phyloP scores from a whole-genome alignment of 345 rosid genomes.

The Punica granatum region DNA sequence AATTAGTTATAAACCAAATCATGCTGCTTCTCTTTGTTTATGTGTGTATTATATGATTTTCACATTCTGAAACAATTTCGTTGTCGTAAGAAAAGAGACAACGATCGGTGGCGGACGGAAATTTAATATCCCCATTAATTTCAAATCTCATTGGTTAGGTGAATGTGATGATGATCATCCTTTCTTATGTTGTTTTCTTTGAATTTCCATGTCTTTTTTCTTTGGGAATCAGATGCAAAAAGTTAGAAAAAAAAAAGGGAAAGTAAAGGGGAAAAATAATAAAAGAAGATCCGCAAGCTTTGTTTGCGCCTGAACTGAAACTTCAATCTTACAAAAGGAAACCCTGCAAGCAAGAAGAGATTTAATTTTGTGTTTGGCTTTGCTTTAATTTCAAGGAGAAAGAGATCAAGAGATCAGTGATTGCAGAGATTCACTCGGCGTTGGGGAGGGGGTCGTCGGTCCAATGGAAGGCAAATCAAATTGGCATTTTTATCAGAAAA shows the following conservation, averaged over 20 bases:
- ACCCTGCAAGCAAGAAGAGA: background rate
- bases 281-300: background rate
- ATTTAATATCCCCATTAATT: background rate
- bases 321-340: background rate
- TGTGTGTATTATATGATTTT: background rate
- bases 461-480: conserved; percentile 4
- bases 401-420: background rate
- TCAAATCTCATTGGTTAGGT: too few relatives aligned
- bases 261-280: too few relatives aligned
- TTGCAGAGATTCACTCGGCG: background rate
- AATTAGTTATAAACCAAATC: background rate
- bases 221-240: background rate
- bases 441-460: background rate
- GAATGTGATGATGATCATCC: too few relatives aligned
- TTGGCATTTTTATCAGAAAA: conserved; percentile 21
- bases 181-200: background rate
- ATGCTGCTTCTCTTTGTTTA: background rate
- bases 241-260: background rate
- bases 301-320: background rate
- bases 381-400: conserved; percentile 2
- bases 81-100: too few relatives aligned
- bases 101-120: too few relatives aligned
- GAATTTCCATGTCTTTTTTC: background rate
- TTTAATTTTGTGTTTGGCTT: background rate
- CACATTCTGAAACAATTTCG: background rate